These are phyloP conservation scores for Hemisphaericaspora nanyangensis DNA, from an alignment of 805 yeast genomes.

Conservation along the genomic window DNA sequence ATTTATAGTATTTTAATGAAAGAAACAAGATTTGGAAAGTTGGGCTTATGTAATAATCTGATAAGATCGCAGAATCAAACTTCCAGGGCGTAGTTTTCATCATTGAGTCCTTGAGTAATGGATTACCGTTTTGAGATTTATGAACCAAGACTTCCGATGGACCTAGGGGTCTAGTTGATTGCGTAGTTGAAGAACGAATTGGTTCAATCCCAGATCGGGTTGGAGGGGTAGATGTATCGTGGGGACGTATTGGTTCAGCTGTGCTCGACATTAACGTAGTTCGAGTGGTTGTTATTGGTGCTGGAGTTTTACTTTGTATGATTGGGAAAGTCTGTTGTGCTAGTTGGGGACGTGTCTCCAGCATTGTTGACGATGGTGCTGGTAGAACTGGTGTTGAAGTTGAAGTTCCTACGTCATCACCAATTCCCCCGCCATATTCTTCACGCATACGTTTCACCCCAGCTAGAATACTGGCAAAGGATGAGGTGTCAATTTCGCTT, in stretches of 20 bases:
- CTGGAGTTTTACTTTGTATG: neutral
- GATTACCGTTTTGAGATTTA: conserved; percentile 70
- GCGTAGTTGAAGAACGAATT: neutral
- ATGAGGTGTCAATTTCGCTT: conserved; percentile 43
- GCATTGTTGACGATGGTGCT: neutral
- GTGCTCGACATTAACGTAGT: conserved; percentile 3
- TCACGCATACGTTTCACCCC: conserved; percentile 63
- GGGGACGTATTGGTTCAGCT: conserved; percentile 12
- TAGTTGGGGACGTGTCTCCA: neutral
- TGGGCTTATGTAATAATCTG: conserved; percentile 62
- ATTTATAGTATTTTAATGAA: conserved; percentile 67
- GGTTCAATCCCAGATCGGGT: neutral
- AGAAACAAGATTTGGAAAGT: conserved; percentile 57
- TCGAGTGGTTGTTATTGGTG: neutral
- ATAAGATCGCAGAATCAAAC: conserved; percentile 48
- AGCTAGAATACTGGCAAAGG: conserved; percentile 67
- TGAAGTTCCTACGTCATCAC: neutral
- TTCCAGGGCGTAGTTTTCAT: conserved; percentile 53
- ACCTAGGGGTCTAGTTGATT: conserved; percentile 2
- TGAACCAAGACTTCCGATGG: conserved; percentile 46
- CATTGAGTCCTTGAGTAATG: conserved; percentile 47
- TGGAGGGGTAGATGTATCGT: neutral
- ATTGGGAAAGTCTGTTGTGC: neutral
- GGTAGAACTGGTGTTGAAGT: neutral
- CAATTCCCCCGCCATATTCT: conserved; percentile 22